Base-by-base conservation (phyloP, 306 rosid genomes). In the Acacia acuminata region DNA sequence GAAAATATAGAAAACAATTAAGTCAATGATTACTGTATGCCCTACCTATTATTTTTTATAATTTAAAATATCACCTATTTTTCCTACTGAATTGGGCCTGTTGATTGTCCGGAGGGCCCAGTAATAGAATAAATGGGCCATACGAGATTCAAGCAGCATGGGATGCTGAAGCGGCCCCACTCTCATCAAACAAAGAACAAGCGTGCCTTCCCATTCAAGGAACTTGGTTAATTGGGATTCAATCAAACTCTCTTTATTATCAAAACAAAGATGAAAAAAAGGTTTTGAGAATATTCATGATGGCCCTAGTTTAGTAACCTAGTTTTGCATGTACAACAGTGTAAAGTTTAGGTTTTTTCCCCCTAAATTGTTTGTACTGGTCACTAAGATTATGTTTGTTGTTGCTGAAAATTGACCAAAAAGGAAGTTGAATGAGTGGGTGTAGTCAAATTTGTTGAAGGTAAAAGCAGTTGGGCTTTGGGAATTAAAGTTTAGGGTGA, bases 121-220 rank as follows among this genome's bases (percentile, higher is more conserved):
- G 58, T 24, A 38, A 50, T 2, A 8, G 51, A 53, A 60, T 25
- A 13, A 8, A 22, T 48, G 75, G 58, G 79, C 63, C 75, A 51
- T 17, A 42, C 50, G 10, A 16, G 75, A 63, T 61, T 71, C 65
- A 58, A 58, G 14, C 6, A 77, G 48, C 75, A 27, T 78, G 75
- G 70, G 82, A 77, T 78, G 83, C 80, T 17, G 13, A 13, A 25
- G 79, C 43, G 45, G 45, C 56, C 77, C 75, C 73, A 47, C 42
- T 2, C 19, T 27, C 9, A 30, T 68, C 48, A 64, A 53, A 79
- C 34, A 24, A 80, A 20, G 77, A 84, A 75, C 82, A 80, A 27
- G 87, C 84, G 71, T 14, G 67, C 40, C 24, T 58, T 22, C 25
- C 20, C 82, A 20, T 61, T 71, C 82, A 83, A 48, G 19, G 45